phyloP scores from a whole-genome alignment of 768 basidiomycete species.

The Leucogyrophana mollusca region DNA sequence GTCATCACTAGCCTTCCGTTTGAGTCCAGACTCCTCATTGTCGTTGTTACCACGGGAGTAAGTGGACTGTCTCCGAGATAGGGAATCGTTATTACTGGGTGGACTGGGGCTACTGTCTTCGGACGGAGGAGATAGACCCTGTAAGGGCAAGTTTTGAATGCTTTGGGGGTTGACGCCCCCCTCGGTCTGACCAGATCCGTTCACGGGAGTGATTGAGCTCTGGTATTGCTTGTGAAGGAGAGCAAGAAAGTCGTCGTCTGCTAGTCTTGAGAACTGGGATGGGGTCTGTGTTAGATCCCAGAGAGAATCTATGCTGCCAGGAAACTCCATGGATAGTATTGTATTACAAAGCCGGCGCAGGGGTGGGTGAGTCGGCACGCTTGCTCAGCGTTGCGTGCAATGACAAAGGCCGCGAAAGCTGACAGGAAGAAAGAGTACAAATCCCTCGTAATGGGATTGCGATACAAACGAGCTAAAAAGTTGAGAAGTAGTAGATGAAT shows the following conservation, averaged over 20 bases:
- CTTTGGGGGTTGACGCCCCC: conserved; percentile 60
- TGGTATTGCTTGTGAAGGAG: conserved; percentile 78
- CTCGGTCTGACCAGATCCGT: conserved; percentile 24
- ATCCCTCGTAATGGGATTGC: background rate
- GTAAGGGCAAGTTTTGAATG: conserved; percentile 46
- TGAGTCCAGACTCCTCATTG: conserved; percentile 51
- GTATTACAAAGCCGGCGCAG: background rate
- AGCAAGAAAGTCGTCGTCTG: conserved; percentile 76
- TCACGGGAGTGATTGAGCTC: conserved; percentile 19
- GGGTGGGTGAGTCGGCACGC: background rate
- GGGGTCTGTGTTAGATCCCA: conserved; percentile 68
- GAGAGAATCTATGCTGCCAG: conserved; percentile 44
- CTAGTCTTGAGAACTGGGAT: conserved; percentile 56
- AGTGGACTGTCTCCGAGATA: conserved; percentile 18
- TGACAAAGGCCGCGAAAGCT: background rate
- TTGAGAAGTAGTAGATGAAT: conserved; percentile 3
- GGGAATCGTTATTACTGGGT: conserved; percentile 40
- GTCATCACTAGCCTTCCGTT: conserved; percentile 76
- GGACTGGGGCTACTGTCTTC: conserved; percentile 84
- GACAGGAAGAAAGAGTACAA: background rate
- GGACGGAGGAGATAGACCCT: conserved; percentile 59
- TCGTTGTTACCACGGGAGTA: conserved; percentile 33
- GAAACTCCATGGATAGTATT: conserved; percentile 25
- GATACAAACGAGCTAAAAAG: background rate
- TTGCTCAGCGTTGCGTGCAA: background rate